These are phyloP conservation scores for Phytophthora aleatoria DNA, from an alignment of 352 stramenopile genomes.

Conservation along the genomic window DNA sequence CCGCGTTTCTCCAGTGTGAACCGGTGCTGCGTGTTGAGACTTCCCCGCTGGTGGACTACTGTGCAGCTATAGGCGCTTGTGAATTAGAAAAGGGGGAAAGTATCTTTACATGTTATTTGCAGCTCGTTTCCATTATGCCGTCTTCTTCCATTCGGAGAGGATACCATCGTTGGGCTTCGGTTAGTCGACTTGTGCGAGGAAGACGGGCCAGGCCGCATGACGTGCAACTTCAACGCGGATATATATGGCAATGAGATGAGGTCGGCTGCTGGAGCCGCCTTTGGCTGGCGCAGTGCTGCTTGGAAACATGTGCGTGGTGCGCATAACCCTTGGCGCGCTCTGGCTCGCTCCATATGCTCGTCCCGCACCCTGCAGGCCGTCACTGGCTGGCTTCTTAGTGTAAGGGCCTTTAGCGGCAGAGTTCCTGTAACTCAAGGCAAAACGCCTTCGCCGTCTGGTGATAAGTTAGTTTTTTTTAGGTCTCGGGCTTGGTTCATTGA, in stretches of 20 bases:
- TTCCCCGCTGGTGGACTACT: constrained; percentile 1
- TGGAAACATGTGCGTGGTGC: constrained; percentile 10
- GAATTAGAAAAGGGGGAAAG: neutral
- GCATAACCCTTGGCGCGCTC: constrained; percentile 13
- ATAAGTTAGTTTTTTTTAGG: too few species aligned
- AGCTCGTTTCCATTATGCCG: neutral
- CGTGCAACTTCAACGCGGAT: constrained; percentile 14
- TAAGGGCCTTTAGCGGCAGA: too few species aligned
- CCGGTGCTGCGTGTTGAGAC: neutral
- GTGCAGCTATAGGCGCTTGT: constrained; percentile 10
- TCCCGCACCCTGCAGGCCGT: neutral
- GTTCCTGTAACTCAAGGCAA: too few species aligned
- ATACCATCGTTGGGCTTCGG: constrained; percentile 1
- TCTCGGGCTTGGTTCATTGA: too few species aligned
- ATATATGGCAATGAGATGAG: neutral
- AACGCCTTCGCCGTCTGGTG: too few species aligned
- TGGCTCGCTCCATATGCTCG: constrained; percentile 6
- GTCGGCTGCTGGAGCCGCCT: neutral
- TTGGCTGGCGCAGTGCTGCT: constrained; percentile 2
- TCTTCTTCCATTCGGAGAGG: neutral
- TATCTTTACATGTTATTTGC: neutral
- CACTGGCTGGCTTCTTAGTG: too few species aligned
- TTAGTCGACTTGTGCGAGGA: constrained; percentile 22
- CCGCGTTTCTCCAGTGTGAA: constrained; percentile 10
- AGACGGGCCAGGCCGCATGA: constrained; percentile 21